phyloP scores from a whole-genome alignment of 2,329 filamentous ascomycete genomes.

The Exophiala calicioides region DNA sequence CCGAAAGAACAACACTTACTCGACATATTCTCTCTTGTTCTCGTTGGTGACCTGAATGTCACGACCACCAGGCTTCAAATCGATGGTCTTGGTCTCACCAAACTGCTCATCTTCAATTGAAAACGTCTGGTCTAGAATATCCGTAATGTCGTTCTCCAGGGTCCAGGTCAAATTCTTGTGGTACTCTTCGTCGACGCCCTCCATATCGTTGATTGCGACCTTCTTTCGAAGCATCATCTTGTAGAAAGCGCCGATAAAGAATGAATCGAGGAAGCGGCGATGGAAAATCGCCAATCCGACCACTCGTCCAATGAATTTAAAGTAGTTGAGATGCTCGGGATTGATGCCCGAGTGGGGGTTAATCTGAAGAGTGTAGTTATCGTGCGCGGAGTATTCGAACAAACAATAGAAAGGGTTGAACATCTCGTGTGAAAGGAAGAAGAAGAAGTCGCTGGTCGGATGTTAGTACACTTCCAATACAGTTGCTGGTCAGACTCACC shows the following conservation, averaged over 20 bases:
- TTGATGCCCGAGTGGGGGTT: constrained; percentile 99
- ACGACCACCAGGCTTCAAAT: constrained; percentile 84
- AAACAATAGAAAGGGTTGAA: constrained; percentile 99
- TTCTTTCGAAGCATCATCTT: constrained; percentile 98
- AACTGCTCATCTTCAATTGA: constrained; percentile 97
- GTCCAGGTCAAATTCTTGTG: constrained; percentile 97
- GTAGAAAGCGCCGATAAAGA: constrained; percentile 98
- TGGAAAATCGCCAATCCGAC: constrained; percentile 98
- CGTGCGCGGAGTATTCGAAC: constrained; percentile 98
- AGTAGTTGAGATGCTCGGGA: constrained; percentile 98
- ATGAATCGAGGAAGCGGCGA: constrained; percentile 92
- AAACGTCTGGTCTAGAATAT: constrained; percentile 92
- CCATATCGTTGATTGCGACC: constrained; percentile 91
- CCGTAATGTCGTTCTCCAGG: constrained; percentile 94
- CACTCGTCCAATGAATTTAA: constrained; percentile 98
- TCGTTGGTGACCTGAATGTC: constrained; percentile 97
- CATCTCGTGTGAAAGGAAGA: constrained; percentile 98
- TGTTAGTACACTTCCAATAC: constrained; percentile 9
- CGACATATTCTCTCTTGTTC: constrained; percentile 98
- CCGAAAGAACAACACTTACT: constrained; percentile 56
- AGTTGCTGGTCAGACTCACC: constrained; percentile 45
- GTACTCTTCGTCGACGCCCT: constrained; percentile 97
- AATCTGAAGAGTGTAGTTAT: constrained; percentile 99
- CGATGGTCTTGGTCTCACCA: constrained; percentile 89
- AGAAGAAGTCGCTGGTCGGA: constrained; percentile 84